Evolutionary conservation across 2,329 filamentous ascomycete genomes (phyloP).

Genomic region (Ascosphaera apis): DNA sequence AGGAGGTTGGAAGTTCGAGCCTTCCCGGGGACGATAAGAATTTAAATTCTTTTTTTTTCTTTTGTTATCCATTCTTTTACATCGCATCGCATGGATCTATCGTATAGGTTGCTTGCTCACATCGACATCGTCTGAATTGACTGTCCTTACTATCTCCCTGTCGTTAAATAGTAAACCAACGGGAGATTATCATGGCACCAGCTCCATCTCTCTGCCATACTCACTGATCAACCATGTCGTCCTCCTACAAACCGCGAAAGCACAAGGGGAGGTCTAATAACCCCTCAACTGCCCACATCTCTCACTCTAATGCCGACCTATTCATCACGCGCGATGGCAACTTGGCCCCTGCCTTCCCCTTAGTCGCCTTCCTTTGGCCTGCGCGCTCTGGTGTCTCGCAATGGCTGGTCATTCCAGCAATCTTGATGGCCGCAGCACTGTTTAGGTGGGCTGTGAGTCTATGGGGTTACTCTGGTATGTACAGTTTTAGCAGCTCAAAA

Average conservation of each 20-base stretch:
- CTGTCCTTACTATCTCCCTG: too few species aligned
- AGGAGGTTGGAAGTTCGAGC: conserved; percentile 18
- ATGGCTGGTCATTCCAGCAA: conserved; percentile 76
- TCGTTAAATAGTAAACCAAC: too few species aligned
- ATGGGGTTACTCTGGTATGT: conserved; percentile 79
- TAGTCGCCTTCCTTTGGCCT: conserved; percentile 88
- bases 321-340: conserved; percentile 21
- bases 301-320: conserved; percentile 19
- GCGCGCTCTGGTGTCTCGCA: conserved; percentile 59
- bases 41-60: background rate
- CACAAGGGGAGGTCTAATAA: conserved; percentile 16
- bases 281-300: conserved; percentile 8
- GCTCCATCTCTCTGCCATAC: conserved; percentile 5
- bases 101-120: too few species aligned
- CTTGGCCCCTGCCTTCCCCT: conserved; percentile 52
- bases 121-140: too few species aligned
- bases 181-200: conserved; percentile 4
- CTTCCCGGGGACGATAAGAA: conserved; percentile 14
- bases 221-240: conserved; percentile 8
- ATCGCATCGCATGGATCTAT: conserved; percentile 2
- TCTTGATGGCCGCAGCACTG: conserved; percentile 73
- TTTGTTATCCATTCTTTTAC: background rate
- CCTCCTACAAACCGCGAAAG: conserved; percentile 21
- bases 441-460: conserved; percentile 83
- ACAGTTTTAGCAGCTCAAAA: too few species aligned